Evolutionary conservation across 1,284 basidiomycete genomes (phyloP), one percentile per base, ranked within the genome.

Genomic region (Meripilus lineatus): DNA sequence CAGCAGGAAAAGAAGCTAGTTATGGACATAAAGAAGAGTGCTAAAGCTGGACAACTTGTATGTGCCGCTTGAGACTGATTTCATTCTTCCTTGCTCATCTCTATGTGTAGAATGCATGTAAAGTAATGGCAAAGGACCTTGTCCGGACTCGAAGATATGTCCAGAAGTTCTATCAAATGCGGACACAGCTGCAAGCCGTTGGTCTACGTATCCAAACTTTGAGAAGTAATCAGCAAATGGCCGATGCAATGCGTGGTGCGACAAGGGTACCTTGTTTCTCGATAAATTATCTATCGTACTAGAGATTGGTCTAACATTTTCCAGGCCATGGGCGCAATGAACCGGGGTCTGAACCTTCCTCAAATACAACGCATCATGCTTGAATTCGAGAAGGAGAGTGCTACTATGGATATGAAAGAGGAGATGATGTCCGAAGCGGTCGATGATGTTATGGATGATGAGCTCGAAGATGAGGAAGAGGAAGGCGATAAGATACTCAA

Each of bases 371-470:
- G 83, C 42, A 98, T 99, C 61, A 93, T 99, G 88, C 89, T 86
- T 56, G 95, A 99, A 39, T 99, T 99, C 56, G 95, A 99, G 70
- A 88, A 85, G 58, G 96, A 99, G 68, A 95, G 87, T 51, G 84
- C 89, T 8, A 90, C 88, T 63, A 99, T 99, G 96, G 95, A 99
- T 66, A 99, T 99, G 96, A 99, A 98, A 68, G 96, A 98, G 68
- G 95, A 97, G 65, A 96, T 99, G 89, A 99, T 99, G 95, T 91
- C 88, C 30, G 96, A 99, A 50, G 89, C 94, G 1, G 89, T 99
- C 7, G 96, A 99, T 67, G 95, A 97, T 59, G 94, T 93, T 30
- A 98, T 99, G 93, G 93, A 96, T 58, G 89, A 91, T 40, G 91
- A 93, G 18, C 72, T 71, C 30, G 92, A 93, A 53, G 94, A 94